Base-by-base conservation (phyloP, 169 alveolate species). In the Ichthyophthirius multifiliis region DNA sequence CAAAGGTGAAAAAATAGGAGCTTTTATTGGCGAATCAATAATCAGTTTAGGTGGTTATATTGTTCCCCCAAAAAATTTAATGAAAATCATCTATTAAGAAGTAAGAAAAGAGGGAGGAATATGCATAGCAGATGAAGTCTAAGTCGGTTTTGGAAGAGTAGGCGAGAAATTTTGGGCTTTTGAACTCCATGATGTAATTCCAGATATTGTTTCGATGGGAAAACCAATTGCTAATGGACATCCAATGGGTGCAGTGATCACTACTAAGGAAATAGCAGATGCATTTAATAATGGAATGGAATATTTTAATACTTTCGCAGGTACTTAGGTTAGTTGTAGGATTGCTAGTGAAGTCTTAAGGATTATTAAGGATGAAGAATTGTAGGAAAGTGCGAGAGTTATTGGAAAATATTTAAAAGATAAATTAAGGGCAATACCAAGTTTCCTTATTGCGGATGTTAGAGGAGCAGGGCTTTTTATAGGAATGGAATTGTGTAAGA, bases 121-220 rank as follows among this genome's bases (percentile, higher is more conserved):
- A 4, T 83, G 84, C 86, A 62, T 84, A 6, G 90, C 91, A 2
- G 91, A 86, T 62, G 91, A 86, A 34, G 91, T 86, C 4, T 30
- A 79, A 46, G 31, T 23, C 23, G 88, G 90, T 16, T 81, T 82
- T 43, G 91, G 91, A 10, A 65, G 91, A 31, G 75, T 65, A 30
- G 91, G 91, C 18, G 84, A 73, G 13, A 44, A 47, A 23, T 83
- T 63, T 37, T 86, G 91, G 91, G 86, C 85, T 5, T 86, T 82
- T 43, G 79, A 86, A 76, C 18, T 20, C 30, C 82, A 75, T 4
- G 91, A 62, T 15, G 91, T 86, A 1, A 43, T 5, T 7, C 91
- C 91, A 1, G 91, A 86, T 63, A 84, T 86, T 31, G 87, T 75
- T 7, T 34, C 83, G 10, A 34, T 84, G 15, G 91, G 81, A 9